A percentile compares a stretch with the other conserved stretches of the same genome.
Conservation (phyloP, 2,329 filamentous ascomycete species). For the Cadophora gregata region DNA sequence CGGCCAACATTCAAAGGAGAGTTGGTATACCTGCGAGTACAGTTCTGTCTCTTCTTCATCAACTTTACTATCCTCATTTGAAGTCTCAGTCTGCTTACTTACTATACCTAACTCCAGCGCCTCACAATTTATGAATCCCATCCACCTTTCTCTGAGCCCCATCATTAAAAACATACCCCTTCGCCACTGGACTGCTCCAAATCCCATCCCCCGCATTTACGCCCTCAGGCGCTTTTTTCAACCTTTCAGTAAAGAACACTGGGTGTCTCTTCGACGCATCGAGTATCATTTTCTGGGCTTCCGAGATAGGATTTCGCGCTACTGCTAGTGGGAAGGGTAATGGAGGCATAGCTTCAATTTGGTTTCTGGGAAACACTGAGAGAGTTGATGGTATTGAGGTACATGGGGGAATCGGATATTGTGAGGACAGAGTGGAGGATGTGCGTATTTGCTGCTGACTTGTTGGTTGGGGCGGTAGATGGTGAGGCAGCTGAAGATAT, state of each 20-base stretch:
- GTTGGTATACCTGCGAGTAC: not conserved
- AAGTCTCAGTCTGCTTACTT: not conserved
- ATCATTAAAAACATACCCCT: conserved; percentile 66
- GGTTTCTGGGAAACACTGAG: conserved; percentile 46
- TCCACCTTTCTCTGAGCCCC: conserved; percentile 41
- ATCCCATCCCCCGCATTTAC: conserved; percentile 34
- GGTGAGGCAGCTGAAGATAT: conserved; percentile 15
- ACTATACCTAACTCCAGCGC: not conserved
- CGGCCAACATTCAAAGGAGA: not conserved
- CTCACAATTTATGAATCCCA: conserved; percentile 40
- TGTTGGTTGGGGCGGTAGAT: conserved; percentile 22
- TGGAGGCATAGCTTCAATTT: conserved; percentile 57
- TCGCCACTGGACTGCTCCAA: conserved; percentile 57
- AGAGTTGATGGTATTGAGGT: conserved; percentile 1
- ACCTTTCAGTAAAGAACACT: conserved; percentile 74
- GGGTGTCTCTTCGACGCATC: conserved; percentile 69
- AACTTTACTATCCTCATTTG: not conserved
- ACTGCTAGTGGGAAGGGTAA: conserved; percentile 32
- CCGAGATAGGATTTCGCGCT: conserved; percentile 25
- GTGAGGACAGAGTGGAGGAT: conserved; percentile 11
- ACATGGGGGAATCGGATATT: not conserved
- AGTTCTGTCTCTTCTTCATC: too few relatives aligned
- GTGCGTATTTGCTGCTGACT: conserved; percentile 33
- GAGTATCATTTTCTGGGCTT: conserved; percentile 24
- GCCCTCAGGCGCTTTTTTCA: conserved; percentile 60